Evolutionary conservation across 176 grass and related monocot species (phyloP).

Genomic region (maize (Zea mays)): DNA sequence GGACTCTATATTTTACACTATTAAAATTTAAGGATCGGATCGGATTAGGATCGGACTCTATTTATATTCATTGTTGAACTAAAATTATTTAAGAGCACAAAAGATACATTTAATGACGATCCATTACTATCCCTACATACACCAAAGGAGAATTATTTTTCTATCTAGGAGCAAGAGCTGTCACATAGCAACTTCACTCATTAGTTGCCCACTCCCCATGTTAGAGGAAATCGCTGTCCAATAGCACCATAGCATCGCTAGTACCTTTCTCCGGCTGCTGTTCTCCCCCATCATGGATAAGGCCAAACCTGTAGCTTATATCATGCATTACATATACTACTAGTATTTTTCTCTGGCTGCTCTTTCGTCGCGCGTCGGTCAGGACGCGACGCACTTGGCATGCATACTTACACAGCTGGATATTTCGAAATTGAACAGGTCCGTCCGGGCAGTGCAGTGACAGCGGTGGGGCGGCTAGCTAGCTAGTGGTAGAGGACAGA

Average conservation of each 20-base stretch:
- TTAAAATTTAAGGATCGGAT: no score
- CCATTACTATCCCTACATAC: no score
- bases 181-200: not conserved
- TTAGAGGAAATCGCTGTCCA: not conserved
- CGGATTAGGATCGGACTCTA: no score
- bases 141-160: no score
- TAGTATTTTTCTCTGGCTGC: constrained; percentile 11
- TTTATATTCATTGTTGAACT: no score
- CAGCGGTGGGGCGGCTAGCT: not conserved
- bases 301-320: not conserved
- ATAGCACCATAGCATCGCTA: not conserved
- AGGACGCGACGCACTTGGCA: not conserved
- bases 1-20: no score
- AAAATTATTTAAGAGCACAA: no score
- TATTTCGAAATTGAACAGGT: no score
- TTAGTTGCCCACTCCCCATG: not conserved
- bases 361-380: not conserved
- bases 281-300: not conserved
- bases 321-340: not conserved
- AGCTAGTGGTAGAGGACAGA: not conserved
- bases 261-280: no score
- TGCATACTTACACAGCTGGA: not conserved
- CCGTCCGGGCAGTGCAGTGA: not conserved
- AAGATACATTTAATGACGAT: no score
- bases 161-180: no score